phyloP scores from a whole-genome alignment of 129 eudicot genomes.

The Solidago caesia region DNA sequence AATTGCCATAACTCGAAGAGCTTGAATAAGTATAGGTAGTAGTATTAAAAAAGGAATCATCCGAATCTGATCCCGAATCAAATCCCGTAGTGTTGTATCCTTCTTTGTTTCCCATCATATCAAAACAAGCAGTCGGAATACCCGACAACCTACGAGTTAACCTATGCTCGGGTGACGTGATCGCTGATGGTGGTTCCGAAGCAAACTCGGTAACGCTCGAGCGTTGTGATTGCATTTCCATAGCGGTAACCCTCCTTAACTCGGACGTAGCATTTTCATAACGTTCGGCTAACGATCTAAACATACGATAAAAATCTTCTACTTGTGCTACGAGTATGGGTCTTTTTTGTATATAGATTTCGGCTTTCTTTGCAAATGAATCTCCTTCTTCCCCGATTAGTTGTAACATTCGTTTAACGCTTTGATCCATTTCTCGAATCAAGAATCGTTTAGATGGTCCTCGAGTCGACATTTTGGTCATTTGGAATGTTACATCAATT shows the following conservation, averaged over 20 bases:
- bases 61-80: slow-evolving; percentile 78
- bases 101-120: slow-evolving; percentile 45
- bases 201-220: slow-evolving; percentile 52
- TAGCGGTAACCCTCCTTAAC: slow-evolving; percentile 37
- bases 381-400: slow-evolving; percentile 89
- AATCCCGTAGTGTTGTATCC: slow-evolving; percentile 54
- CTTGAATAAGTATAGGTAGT: slow-evolving; percentile 29
- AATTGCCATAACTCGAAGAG: slow-evolving; percentile 40
- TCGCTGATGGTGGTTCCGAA: slow-evolving; percentile 49
- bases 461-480: slow-evolving; percentile 27
- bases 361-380: slow-evolving; percentile 84
- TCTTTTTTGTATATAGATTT: slow-evolving; percentile 75
- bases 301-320: slow-evolving; percentile 80
- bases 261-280: slow-evolving; percentile 65
- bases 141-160: slow-evolving; percentile 49
- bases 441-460: slow-evolving; percentile 40
- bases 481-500: slow-evolving; percentile 2
- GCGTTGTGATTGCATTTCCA: slow-evolving; percentile 55
- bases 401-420: slow-evolving; percentile 73
- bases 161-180: slow-evolving; percentile 49
- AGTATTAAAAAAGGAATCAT: slow-evolving; percentile 45
- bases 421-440: slow-evolving; percentile 77
- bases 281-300: slow-evolving; percentile 72
- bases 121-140: slow-evolving; percentile 67
- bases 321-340: slow-evolving; percentile 62